Conservation (phyloP, 2,329 filamentous ascomycete genomes). For the Ophiobolus disseminans region DNA sequence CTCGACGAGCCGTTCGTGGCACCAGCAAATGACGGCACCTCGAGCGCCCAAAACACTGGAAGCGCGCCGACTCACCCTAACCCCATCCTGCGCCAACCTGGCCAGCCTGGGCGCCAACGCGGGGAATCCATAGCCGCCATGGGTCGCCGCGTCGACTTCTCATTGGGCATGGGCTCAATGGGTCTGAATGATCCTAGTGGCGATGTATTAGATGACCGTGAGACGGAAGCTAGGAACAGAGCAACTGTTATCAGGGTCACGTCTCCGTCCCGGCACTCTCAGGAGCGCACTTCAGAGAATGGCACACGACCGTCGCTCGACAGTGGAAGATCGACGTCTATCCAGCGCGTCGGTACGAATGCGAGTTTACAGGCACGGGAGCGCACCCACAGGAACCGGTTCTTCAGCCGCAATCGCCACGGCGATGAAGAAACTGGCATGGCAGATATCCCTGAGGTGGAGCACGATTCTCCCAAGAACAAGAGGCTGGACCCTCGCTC, state of each 20-base stretch:
- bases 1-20: conserved; percentile 55
- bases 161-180: conserved; percentile 69
- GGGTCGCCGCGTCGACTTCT: conserved; percentile 72
- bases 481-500: conserved; percentile 48
- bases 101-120: conserved; percentile 51
- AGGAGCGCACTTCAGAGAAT: conserved; percentile 32
- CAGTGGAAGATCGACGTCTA: conserved; percentile 40
- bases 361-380: conserved; percentile 38
- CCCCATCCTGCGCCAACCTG: conserved; percentile 64
- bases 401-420: conserved; percentile 60
- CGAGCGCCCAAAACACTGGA: conserved; percentile 8
- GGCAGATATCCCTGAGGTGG: conserved; percentile 54
- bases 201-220: conserved; percentile 69
- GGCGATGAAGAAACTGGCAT: conserved; percentile 56
- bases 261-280: conserved; percentile 45
- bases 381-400: conserved; percentile 64
- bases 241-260: conserved; percentile 49
- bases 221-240: conserved; percentile 44
- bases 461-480: conserved; percentile 21
- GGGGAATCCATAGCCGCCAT: conserved; percentile 65
- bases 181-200: conserved; percentile 65
- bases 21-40: conserved; percentile 31
- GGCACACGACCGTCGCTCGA: conserved; percentile 41
- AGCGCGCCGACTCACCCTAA: conserved; percentile 45
- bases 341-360: conserved; percentile 47